These are phyloP conservation scores for Neoscytalidium dimidiatum DNA, from an alignment of 2,329 filamentous ascomycete genomes.

Conservation along the genomic window DNA sequence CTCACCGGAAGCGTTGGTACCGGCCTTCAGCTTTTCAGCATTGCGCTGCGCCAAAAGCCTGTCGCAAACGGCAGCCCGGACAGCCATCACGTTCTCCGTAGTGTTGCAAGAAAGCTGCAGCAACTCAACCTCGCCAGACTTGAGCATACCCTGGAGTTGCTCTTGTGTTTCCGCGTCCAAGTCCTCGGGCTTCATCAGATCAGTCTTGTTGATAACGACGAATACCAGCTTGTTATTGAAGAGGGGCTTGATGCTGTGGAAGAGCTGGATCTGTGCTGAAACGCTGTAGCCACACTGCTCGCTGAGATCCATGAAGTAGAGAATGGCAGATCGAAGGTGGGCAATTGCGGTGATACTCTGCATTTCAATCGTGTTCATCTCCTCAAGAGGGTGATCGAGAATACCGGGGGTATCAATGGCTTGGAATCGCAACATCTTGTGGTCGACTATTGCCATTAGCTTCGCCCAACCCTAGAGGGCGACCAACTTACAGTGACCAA, in stretches of 20 bases:
- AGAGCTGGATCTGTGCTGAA: constrained; percentile 87
- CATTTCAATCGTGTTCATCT: constrained; percentile 99
- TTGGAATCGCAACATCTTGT: constrained; percentile 88
- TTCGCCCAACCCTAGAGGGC: neutral
- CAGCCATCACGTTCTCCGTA: constrained; percentile 87
- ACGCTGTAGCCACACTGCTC: constrained; percentile 97
- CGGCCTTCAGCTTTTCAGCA: constrained; percentile 89
- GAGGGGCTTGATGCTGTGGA: constrained; percentile 93
- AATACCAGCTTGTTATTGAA: constrained; percentile 98
- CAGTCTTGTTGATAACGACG: constrained; percentile 97
- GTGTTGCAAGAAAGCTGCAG: constrained; percentile 94
- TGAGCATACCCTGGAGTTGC: constrained; percentile 76
- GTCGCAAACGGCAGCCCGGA: constrained; percentile 94
- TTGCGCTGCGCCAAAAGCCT: constrained; percentile 90
- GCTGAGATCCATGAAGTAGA: constrained; percentile 98
- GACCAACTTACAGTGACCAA: constrained; percentile 68
- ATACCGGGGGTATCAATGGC: constrained; percentile 99
- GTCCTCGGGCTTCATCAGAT: constrained; percentile 84
- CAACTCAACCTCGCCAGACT: constrained; percentile 87
- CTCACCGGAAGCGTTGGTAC: constrained; percentile 76
- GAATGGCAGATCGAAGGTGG: constrained; percentile 88
- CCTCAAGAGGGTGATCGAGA: constrained; percentile 92
- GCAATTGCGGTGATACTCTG: constrained; percentile 97
- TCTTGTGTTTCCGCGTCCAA: constrained; percentile 76
- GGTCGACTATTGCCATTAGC: constrained; percentile 91